These are phyloP conservation scores for Ophiostoma populinum DNA, from an alignment of 2,329 filamentous ascomycete species.

Conservation along the genomic window DNA sequence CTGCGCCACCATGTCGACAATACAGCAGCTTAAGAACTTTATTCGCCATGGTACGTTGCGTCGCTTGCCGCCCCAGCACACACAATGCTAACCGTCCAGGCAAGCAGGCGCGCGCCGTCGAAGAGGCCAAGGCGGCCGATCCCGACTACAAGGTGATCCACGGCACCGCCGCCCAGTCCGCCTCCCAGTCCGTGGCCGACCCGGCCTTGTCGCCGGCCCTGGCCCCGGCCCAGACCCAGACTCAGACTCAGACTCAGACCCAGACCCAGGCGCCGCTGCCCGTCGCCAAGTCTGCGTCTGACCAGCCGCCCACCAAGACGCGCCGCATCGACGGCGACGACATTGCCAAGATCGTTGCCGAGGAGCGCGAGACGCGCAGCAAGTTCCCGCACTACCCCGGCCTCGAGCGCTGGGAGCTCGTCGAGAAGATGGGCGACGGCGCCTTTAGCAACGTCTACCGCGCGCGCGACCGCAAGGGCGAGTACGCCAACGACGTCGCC, in stretches of 20 bases:
- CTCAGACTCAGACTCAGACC: too few species aligned
- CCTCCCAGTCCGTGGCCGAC: too few species aligned
- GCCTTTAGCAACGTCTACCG: conserved; percentile 98
- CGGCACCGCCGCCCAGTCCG: conserved; percentile 23
- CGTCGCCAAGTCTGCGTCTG: too few species aligned
- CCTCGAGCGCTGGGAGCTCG: conserved; percentile 65
- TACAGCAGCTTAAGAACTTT: conserved; percentile 96
- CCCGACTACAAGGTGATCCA: conserved; percentile 32
- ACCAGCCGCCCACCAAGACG: conserved; percentile 20
- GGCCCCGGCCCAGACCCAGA: too few species aligned
- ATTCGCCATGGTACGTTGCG: conserved; percentile 59
- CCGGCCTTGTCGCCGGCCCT: too few species aligned
- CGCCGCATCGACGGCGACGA: conserved; percentile 45
- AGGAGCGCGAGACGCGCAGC: conserved; percentile 71
- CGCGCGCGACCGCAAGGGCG: conserved; percentile 56
- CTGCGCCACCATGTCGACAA: conserved; percentile 40
- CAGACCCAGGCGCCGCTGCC: not conserved
- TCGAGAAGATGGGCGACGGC: conserved; percentile 97
- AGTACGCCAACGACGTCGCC: conserved; percentile 57
- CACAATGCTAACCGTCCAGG: conserved; percentile 25
- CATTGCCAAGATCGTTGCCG: conserved; percentile 71
- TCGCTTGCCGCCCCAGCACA: conserved; percentile 10
- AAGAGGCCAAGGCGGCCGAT: conserved; percentile 29
- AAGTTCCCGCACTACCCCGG: conserved; percentile 79
- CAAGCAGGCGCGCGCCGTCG: conserved; percentile 68